These are phyloP conservation scores for Talaromyces proteolyticus DNA, from an alignment of 495 filamentous ascomycete genomes.

Conservation along the genomic window DNA sequence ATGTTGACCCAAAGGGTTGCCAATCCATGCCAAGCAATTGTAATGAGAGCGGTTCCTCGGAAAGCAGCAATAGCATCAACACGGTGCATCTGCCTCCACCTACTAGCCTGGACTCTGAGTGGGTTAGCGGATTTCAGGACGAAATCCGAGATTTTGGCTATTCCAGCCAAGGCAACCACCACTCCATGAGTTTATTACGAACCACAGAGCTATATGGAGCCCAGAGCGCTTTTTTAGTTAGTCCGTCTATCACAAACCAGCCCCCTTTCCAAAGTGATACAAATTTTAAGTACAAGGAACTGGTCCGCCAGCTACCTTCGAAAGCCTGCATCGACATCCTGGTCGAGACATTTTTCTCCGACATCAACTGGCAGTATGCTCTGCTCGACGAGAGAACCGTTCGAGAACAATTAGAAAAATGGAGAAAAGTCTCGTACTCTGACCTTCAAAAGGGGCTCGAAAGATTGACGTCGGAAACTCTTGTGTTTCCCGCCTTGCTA, in stretches of 20 bases:
- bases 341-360: conserved; percentile 46
- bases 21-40: conserved; percentile 1
- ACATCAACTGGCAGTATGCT: conserved; percentile 56
- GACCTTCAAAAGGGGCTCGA: conserved; percentile 9
- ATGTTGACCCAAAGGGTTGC: conserved; percentile 7
- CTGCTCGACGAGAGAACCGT: conserved; percentile 48
- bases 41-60: neutral
- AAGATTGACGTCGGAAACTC: conserved; percentile 8
- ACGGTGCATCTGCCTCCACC: neutral
- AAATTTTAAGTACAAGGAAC: conserved; percentile 38
- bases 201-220: conserved; percentile 3
- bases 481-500: conserved; percentile 47
- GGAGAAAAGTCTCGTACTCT: conserved; percentile 23
- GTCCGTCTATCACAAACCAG: neutral
- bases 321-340: conserved; percentile 46
- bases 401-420: conserved; percentile 39
- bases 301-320: conserved; percentile 48
- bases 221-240: neutral
- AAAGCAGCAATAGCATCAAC: conserved; percentile 1
- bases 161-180: conserved; percentile 8
- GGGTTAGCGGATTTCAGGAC: conserved; percentile 5
- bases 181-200: conserved; percentile 10
- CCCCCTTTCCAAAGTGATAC: conserved; percentile 1
- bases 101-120: neutral
- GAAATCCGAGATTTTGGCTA: conserved; percentile 11